Percentiles rank a stretch among this genome's conserved stretches.
phyloP scores from a whole-genome alignment of 78 protist species.

The Planoprotostelium fungivorum region DNA sequence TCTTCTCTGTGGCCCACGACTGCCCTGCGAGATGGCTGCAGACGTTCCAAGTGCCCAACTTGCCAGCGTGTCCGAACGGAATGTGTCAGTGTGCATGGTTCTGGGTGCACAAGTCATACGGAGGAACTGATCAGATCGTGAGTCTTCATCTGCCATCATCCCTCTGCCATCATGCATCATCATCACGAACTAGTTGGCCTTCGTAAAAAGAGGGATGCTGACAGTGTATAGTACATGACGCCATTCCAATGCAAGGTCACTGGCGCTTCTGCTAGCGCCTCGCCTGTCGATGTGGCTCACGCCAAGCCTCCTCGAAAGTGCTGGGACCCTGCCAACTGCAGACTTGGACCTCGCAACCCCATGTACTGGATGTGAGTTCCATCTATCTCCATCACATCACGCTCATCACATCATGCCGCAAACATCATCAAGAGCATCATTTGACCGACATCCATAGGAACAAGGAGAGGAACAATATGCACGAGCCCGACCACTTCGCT shows the following conservation, averaged over 20 bases:
- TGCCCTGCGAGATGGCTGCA: not conserved
- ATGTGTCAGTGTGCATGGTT: not conserved
- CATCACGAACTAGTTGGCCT: too few relatives aligned
- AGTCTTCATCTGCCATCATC: not conserved
- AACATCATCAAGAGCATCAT: too few relatives aligned
- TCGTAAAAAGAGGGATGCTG: not conserved
- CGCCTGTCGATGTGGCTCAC: not conserved
- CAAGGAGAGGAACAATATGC: not conserved
- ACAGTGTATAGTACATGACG: not conserved
- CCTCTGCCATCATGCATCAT: too few relatives aligned
- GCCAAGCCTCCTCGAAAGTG: not conserved
- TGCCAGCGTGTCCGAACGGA: not conserved
- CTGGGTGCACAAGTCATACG: not conserved
- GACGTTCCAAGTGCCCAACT: not conserved
- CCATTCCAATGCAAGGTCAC: not conserved
- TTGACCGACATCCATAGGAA: not conserved
- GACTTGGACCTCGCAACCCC: not conserved
- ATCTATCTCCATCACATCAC: too few relatives aligned
- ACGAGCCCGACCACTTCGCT: not conserved
- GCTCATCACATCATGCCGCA: not conserved
- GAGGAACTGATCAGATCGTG: not conserved
- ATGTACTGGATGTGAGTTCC: not conserved
- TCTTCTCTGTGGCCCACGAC: not conserved
- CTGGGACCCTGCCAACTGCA: not conserved
- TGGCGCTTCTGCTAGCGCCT: not conserved